Evolutionary conservation across 768 basidiomycete genomes (phyloP), one percentile per base, ranked within the genome.

Genomic region (Auricularia sp.): DNA sequence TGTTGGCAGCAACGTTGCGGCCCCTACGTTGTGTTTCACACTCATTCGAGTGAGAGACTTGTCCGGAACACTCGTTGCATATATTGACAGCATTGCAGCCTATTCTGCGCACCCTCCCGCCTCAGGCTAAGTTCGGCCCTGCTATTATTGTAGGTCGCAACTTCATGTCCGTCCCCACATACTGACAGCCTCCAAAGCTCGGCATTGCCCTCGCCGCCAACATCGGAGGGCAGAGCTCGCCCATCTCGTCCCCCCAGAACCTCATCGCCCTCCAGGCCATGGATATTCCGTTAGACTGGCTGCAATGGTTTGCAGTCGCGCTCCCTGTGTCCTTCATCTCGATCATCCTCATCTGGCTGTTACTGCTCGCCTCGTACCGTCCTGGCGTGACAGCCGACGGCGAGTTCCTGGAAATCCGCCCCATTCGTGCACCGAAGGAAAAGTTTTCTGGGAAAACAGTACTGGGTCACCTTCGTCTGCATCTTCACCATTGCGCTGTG

Each of bases 191-290:
- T 47, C 16, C 37, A 3, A 67, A 97, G 94, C 83, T 99, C 63
- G 95, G 90, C 7, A 98, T 99, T 68, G 96, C 97, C 0, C 83
- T 99, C n/a, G 94, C 96, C 0, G 94, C 95, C 21, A 99, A 98
- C 72, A 94, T 98, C 66, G 97, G 97, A 13, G 97, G 97, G 0
- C 95, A 98, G 75, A 91, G 89, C 62, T 98, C 95, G 0, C 96
- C 95, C 2, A 98, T 98, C 65, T 98, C 96, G 2, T 98, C 95
- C 0, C 96, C 96, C 1, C 96, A 99, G 75, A 99, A 98, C 73
- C 83, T 98, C 35, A 98, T 99, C 67, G 94, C 95, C 3, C 77
- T 98, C 6, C 76, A 82, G n/a, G 83, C 78, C 3, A 98, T 99
- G 96, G 83, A 92, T 51, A 87, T 88, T 0, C 82, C 83, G 1